phyloP scores from a whole-genome alignment of 305 asterid species.

The Fraxinus ornus region DNA sequence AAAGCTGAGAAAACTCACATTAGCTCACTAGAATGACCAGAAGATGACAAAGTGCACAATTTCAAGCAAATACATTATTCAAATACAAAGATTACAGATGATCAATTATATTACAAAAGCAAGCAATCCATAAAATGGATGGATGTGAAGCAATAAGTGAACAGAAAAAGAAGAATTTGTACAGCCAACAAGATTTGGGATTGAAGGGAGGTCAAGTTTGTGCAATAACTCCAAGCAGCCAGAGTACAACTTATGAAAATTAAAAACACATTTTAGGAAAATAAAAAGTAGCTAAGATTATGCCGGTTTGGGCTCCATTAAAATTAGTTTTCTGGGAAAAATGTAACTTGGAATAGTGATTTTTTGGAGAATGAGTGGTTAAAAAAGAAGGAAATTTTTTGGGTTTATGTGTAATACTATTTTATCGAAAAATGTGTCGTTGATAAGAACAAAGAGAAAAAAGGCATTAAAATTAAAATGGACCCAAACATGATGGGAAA shows the following conservation, averaged over 20 bases:
- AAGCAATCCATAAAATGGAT: not conserved
- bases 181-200: constrained; percentile 1
- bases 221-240: constrained; percentile 5
- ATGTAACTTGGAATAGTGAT: too few relatives aligned
- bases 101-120: not conserved
- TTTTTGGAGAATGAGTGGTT: too few relatives aligned
- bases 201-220: constrained; percentile 5
- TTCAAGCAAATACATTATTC: not conserved
- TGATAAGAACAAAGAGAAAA: too few relatives aligned
- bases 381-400: too few relatives aligned
- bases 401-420: too few relatives aligned
- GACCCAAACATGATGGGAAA: too few relatives aligned
- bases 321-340: too few relatives aligned
- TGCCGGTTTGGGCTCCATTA: too few relatives aligned
- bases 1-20: constrained; percentile 52
- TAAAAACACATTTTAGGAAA: not conserved
- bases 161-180: not conserved
- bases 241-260: not conserved
- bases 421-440: too few relatives aligned
- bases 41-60: not conserved
- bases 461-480: too few relatives aligned
- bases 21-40: constrained; percentile 21
- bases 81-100: constrained; percentile 5
- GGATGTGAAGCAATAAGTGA: not conserved
- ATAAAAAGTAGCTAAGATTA: not conserved